Conservation (phyloP, 768 basidiomycete species). For the Lactarius hatsudake region DNA sequence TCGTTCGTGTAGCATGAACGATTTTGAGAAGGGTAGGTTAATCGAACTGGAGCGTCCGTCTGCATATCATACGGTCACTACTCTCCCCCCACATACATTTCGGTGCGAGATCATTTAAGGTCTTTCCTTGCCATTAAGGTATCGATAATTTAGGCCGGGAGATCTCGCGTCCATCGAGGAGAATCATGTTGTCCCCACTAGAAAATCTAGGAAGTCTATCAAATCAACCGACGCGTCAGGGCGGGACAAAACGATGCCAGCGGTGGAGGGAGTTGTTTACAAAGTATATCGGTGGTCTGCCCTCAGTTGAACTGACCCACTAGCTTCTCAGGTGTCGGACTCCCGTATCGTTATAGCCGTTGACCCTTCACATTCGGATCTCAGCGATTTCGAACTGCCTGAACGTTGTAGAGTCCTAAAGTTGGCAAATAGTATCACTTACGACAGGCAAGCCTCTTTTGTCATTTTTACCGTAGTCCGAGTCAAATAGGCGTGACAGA, state of each 20-base stretch:
- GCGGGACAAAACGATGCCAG: constrained; percentile 28
- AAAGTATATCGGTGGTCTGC: constrained; percentile 45
- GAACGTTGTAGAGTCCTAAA: constrained; percentile 85
- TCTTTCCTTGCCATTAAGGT: neutral
- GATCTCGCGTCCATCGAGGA: constrained; percentile 87
- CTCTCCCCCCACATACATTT: constrained; percentile 85
- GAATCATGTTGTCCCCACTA: constrained; percentile 44
- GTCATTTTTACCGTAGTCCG: neutral
- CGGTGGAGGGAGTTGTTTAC: constrained; percentile 81
- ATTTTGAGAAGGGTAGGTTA: constrained; percentile 53
- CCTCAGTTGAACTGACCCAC: neutral
- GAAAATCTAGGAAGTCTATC: constrained; percentile 40
- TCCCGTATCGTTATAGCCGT: constrained; percentile 79
- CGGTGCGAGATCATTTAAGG: constrained; percentile 43
- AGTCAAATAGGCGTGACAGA: constrained; percentile 38
- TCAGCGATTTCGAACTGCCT: constrained; percentile 73
- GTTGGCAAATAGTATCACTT: constrained; percentile 89
- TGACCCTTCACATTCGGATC: constrained; percentile 55
- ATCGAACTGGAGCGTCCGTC: constrained; percentile 82
- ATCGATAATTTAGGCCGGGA: constrained; percentile 57
- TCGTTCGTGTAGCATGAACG: neutral
- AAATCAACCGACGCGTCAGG: constrained; percentile 46
- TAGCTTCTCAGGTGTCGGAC: constrained; percentile 62
- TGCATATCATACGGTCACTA: constrained; percentile 67
- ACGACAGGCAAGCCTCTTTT: constrained; percentile 58